Base-by-base conservation (phyloP, 2,329 filamentous ascomycete species). In the Elsinoe batatas region DNA sequence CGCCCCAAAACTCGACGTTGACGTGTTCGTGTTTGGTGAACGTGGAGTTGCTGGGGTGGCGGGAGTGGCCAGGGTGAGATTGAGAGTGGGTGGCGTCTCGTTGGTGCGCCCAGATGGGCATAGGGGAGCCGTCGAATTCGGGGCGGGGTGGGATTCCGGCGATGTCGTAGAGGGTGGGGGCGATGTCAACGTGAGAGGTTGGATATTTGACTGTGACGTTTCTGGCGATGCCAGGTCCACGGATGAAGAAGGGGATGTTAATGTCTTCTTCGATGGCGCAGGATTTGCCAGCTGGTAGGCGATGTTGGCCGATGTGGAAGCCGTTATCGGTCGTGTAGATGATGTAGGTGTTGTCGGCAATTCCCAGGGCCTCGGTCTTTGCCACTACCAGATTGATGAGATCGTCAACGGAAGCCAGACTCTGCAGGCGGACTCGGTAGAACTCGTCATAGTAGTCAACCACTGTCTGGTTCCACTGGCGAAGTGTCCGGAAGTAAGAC, bases 111-210 rank as follows among this genome's bases (percentile, higher is more conserved):
- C 47, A 51, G 33, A 76, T 54, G 0, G 75, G 72, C 38, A 83
- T 80, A 0, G 79, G 72, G 1, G 73, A 69, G 0, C 81, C 81
- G 54, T 84, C 81, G 62, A 83, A 81, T 44, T 81, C 77, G 0
- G 69, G 61, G 0, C 75, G 70, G 2, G 72, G 61, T 0, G 71
- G 65, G 47, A 68, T 64, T 1, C 69, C 69, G 1, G 71, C 53
- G 22, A 61, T 62, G 7, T 72, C 66, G 35, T 84, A 71, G 8
- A 85, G 65, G 0, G 82, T 85, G 0, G 83, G 82, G 0, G 79
- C 80, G 1, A 86, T 67, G 61, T 85, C 83, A 2, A 82, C 82
- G 58, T 86, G 83, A 0, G 80, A 79, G 0, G 79, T 83, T 1
- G 81, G 76, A 3, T 74, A 64, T 18, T 76, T 66, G 2, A 71